Evolutionary conservation across 2,329 filamentous ascomycete genomes (phyloP).

Genomic region (Diaporthe vexans): DNA sequence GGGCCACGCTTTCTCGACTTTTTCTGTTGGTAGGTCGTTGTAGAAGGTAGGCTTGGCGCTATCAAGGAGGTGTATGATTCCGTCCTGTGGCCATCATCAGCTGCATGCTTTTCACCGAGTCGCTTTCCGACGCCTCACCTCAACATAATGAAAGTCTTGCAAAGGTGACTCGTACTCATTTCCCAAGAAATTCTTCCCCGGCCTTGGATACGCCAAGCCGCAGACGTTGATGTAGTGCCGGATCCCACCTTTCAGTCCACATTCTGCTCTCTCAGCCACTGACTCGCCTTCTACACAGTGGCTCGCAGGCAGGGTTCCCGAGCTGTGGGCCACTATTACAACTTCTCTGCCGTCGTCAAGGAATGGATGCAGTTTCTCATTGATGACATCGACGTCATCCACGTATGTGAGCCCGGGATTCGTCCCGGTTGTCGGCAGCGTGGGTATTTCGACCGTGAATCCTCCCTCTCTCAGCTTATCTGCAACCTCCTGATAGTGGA

Average conservation of each 20-base stretch:
- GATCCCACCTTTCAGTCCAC: constrained; percentile 34
- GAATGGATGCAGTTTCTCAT: background rate
- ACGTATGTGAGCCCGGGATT: constrained; percentile 18
- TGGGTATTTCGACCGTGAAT: constrained; percentile 8
- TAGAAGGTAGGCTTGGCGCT: constrained; percentile 18
- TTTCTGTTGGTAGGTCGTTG: constrained; percentile 22
- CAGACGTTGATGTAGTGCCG: constrained; percentile 34
- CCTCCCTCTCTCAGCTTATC: background rate
- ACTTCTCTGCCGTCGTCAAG: constrained; percentile 29
- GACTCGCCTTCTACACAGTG: constrained; percentile 35
- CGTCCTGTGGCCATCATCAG: constrained; percentile 10
- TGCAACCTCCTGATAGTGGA: constrained; percentile 24
- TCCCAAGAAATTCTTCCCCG: constrained; percentile 29
- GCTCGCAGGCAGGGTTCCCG: constrained; percentile 21
- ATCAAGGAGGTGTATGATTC: constrained; percentile 37
- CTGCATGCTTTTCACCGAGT: no score
- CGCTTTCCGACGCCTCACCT: constrained; percentile 3
- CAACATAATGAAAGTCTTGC: constrained; percentile 18
- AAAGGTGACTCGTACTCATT: constrained; percentile 9
- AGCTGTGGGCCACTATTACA: constrained; percentile 31
- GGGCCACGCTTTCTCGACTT: constrained; percentile 7
- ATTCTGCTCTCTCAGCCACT: constrained; percentile 26
- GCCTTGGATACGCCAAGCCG: constrained; percentile 33
- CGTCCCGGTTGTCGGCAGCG: constrained; percentile 23
- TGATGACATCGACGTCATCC: constrained; percentile 30